Evolutionary conservation across 495 filamentous ascomycete genomes (phyloP).

Genomic region (Parmelia sp.): DNA sequence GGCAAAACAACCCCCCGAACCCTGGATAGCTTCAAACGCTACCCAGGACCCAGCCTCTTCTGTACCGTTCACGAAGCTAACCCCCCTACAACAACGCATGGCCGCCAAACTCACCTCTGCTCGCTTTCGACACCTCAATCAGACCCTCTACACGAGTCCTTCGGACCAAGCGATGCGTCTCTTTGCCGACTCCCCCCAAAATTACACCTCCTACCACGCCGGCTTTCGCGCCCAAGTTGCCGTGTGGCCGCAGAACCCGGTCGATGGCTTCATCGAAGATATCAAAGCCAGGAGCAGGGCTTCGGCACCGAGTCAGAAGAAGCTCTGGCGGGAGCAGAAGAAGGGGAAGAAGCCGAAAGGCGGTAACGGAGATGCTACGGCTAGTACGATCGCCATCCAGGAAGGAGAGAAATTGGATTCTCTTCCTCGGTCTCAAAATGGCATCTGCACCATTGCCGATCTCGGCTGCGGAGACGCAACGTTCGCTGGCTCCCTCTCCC

Average conservation of each 20-base stretch:
- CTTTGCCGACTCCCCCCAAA: constrained; percentile 73
- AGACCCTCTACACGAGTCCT: constrained; percentile 88
- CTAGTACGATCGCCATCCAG: constrained; percentile 30
- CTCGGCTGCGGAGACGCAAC: constrained; percentile 73
- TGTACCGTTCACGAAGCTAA: constrained; percentile 50
- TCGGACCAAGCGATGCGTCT: constrained; percentile 70
- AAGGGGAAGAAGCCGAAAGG: constrained; percentile 30
- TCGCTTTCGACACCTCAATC: constrained; percentile 94
- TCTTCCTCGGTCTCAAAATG: constrained; percentile 47
- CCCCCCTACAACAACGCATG: constrained; percentile 89
- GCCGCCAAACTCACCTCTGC: constrained; percentile 85
- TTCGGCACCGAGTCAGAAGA: constrained; percentile 19
- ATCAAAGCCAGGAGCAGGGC: constrained; percentile 54
- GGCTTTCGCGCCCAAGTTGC: constrained; percentile 92
- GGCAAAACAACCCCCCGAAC: not conserved
- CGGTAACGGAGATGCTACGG: constrained; percentile 24
- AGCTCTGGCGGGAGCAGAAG: constrained; percentile 24
- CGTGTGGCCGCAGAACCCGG: constrained; percentile 92
- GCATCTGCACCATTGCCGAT: constrained; percentile 74
- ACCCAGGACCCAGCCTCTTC: constrained; percentile 30
- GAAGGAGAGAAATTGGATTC: constrained; percentile 26
- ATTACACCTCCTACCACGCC: constrained; percentile 90
- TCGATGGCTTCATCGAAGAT: constrained; percentile 68
- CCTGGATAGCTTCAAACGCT: constrained; percentile 6
- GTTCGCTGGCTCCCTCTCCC: constrained; percentile 56